Percentiles rank a stretch among this genome's conserved stretches.
Conservation (phyloP, 495 filamentous ascomycete genomes). For the Bathelium albidoporum region DNA sequence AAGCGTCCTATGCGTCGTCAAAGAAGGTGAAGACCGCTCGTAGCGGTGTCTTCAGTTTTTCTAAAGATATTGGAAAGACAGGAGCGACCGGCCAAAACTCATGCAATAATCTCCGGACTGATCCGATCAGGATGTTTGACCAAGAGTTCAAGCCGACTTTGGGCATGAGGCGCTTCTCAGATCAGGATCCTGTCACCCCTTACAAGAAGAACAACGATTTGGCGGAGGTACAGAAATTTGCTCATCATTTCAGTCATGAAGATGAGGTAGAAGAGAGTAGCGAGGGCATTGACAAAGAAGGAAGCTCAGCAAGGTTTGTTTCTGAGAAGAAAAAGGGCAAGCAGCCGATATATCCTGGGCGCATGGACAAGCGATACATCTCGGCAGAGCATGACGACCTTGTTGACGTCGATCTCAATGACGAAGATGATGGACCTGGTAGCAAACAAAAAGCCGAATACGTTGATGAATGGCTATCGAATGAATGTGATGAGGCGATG, state of each 20-base stretch:
- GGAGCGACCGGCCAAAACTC: background rate
- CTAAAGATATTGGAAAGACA: no score
- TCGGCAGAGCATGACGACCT: background rate
- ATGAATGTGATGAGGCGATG: background rate
- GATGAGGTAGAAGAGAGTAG: background rate
- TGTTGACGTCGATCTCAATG: background rate
- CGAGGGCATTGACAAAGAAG: background rate
- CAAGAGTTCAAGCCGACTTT: background rate
- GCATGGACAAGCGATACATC: background rate
- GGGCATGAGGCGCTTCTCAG: background rate
- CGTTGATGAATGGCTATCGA: background rate
- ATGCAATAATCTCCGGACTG: background rate
- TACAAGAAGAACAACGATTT: background rate
- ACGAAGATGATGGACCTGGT: background rate
- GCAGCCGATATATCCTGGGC: background rate
- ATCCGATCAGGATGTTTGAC: background rate
- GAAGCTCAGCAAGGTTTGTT: background rate
- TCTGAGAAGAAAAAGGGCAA: background rate
- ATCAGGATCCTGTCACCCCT: background rate
- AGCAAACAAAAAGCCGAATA: background rate
- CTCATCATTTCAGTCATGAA: background rate
- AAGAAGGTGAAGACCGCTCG: background rate
- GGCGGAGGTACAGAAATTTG: background rate
- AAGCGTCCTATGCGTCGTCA: background rate
- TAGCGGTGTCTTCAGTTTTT: background rate